These are phyloP conservation scores for Chalaropsis thielavioides DNA, from an alignment of 2,329 filamentous ascomycete species.

Conservation along the genomic window DNA sequence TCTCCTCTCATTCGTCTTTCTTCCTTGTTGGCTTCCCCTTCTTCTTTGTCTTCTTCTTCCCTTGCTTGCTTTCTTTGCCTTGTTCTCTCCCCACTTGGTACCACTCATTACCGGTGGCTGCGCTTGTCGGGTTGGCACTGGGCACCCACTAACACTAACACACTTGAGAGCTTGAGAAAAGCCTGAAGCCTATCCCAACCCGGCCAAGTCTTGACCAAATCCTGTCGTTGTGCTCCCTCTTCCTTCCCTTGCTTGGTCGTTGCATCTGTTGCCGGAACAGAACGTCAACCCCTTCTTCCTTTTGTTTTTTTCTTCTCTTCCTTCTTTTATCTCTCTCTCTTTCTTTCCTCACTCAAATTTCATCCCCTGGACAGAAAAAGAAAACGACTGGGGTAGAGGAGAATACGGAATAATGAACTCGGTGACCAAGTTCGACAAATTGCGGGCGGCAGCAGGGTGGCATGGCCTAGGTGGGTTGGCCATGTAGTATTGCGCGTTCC, in stretches of 20 bases:
- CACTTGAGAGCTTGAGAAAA: background rate
- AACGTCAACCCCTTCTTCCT: background rate
- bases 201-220: background rate
- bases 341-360: background rate
- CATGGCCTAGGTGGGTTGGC: background rate
- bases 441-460: background rate
- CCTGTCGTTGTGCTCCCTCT: background rate
- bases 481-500: constrained; percentile 6
- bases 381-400: background rate
- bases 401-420: background rate
- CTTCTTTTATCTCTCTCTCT: background rate
- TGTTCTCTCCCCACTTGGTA: background rate
- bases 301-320: too few species aligned
- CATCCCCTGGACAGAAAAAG: background rate
- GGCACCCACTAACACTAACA: background rate
- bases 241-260: background rate
- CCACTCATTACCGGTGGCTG: background rate
- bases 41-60: background rate
- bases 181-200: background rate
- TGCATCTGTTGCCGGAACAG: background rate
- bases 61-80: background rate
- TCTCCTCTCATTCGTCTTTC: background rate
- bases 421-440: background rate
- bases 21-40: background rate
- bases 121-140: background rate